phyloP scores from a whole-genome alignment of 441 rosid species.

The Isatis lusitanica region DNA sequence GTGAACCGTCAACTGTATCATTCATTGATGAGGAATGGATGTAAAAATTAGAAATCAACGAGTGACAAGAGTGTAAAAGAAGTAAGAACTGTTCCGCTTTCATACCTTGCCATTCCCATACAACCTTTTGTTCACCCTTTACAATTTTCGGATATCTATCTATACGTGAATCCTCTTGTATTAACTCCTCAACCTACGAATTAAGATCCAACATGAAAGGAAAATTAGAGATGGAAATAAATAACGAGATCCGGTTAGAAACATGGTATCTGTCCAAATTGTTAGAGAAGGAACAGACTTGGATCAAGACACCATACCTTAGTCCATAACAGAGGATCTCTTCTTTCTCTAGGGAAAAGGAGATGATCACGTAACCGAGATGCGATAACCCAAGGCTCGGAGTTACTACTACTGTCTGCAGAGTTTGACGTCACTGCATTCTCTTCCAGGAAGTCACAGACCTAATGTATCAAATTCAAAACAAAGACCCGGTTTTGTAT shows the following conservation, averaged over 20 bases:
- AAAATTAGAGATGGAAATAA: neutral
- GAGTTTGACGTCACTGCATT: slow-evolving; percentile 62
- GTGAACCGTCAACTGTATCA: slow-evolving; percentile 70
- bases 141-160: slow-evolving; percentile 78
- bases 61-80: neutral
- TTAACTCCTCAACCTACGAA: slow-evolving; percentile 78
- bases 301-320: slow-evolving; percentile 43
- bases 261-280: neutral
- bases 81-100: neutral
- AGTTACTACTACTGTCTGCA: slow-evolving; percentile 41
- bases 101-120: slow-evolving; percentile 99
- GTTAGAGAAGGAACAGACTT: neutral
- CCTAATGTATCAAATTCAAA: slow-evolving; percentile 40
- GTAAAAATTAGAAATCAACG: neutral
- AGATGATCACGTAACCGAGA: slow-evolving; percentile 83
- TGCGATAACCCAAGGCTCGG: slow-evolving; percentile 85
- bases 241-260: neutral
- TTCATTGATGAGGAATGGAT: slow-evolving; percentile 4
- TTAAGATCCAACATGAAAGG: neutral
- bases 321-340: slow-evolving; percentile 72
- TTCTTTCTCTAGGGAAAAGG: slow-evolving; percentile 85
- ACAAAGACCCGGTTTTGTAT: neutral
- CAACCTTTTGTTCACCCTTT: slow-evolving; percentile 91
- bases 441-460: slow-evolving; percentile 87
- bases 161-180: slow-evolving; percentile 87